Conservation (phyloP, 1,284 basidiomycete species). For the Ceratobasidium sp. region DNA sequence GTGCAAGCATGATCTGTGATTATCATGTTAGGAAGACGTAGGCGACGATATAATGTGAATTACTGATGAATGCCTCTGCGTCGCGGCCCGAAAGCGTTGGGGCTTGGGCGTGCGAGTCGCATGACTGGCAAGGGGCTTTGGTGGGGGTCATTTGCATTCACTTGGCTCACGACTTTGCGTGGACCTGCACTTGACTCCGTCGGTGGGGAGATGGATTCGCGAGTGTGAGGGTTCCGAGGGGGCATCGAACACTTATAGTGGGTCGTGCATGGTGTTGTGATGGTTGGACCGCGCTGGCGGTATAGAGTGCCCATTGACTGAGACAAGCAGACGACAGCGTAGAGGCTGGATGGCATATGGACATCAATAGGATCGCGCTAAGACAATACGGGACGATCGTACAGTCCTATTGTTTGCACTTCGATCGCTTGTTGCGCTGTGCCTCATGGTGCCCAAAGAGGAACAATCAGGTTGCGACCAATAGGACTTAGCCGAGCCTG, state of each 20-base stretch:
- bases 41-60: neutral
- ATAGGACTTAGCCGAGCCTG: neutral
- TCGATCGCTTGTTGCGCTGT: neutral
- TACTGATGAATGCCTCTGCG: slow-evolving; percentile 33
- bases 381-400: slow-evolving; percentile 21
- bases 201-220: neutral
- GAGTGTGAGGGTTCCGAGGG: neutral
- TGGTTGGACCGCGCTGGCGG: slow-evolving; percentile 8
- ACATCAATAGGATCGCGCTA: slow-evolving; percentile 18
- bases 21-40: neutral
- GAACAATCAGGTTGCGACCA: slow-evolving; percentile 7
- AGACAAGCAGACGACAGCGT: slow-evolving; percentile 6
- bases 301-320: slow-evolving; percentile 26
- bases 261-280: neutral
- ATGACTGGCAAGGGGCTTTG: neutral
- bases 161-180: no score
- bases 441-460: neutral
- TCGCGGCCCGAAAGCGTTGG: slow-evolving; percentile 27
- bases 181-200: neutral
- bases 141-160: neutral
- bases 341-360: slow-evolving; percentile 27
- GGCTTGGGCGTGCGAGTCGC: slow-evolving; percentile 8
- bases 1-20: slow-evolving; percentile 12
- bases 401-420: slow-evolving; percentile 26
- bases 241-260: slow-evolving; percentile 35